A percentile compares a stretch with the other conserved stretches of the same genome.
Evolutionary conservation across 805 yeast species (phyloP).

Genomic region (Metschnikowia continentalis): DNA sequence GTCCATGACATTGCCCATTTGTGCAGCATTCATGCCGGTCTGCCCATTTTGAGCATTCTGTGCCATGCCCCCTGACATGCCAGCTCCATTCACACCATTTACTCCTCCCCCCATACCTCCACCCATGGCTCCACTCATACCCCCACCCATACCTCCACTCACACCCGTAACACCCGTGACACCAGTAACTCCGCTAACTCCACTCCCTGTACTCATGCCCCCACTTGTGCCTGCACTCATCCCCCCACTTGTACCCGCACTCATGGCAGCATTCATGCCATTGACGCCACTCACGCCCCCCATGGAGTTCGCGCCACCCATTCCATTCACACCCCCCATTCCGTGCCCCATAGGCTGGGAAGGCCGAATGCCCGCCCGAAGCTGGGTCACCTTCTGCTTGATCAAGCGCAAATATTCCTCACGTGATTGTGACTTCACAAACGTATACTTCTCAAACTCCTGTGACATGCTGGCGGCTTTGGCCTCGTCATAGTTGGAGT

Average conservation of each 20-base stretch:
- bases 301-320: too few species aligned
- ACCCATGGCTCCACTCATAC: too few species aligned
- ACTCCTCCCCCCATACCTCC: background rate
- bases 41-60: background rate
- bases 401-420: slow-evolving; percentile 50
- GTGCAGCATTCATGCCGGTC: background rate
- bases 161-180: too few species aligned
- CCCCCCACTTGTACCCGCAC: too few species aligned
- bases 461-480: slow-evolving; percentile 51
- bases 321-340: too few species aligned
- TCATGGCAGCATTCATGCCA: too few species aligned
- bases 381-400: slow-evolving; percentile 36
- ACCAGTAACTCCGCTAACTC: too few species aligned
- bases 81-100: background rate
- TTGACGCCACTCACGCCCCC: too few species aligned
- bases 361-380: slow-evolving; percentile 18
- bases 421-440: slow-evolving; percentile 51
- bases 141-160: too few species aligned
- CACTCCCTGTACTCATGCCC: too few species aligned
- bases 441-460: slow-evolving; percentile 67
- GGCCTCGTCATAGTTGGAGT: slow-evolving; percentile 29
- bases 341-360: too few species aligned
- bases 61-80: background rate
- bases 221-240: too few species aligned
- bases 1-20: slow-evolving; percentile 7